Evolutionary conservation across 2,329 filamentous ascomycete species (phyloP).

Genomic region (Corniculantispora saksenae): DNA sequence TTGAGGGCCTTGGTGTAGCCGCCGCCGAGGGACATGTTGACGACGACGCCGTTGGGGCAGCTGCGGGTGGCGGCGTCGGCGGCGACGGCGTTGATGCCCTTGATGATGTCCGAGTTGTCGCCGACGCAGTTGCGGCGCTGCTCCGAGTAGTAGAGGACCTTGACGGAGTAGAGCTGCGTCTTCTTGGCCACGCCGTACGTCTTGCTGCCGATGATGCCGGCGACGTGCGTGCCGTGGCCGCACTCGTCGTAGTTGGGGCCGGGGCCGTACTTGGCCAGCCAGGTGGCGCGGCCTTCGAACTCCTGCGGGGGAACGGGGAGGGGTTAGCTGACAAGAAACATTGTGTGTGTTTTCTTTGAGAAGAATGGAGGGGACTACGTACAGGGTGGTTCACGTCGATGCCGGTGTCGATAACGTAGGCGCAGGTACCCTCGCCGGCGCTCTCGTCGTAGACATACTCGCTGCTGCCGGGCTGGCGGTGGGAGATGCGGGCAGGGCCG

Average conservation of each 20-base stretch:
- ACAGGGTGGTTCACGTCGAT: slow-evolving; percentile 33
- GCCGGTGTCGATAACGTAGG: slow-evolving; percentile 45
- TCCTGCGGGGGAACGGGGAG: slow-evolving; percentile 31
- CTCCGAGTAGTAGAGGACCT: slow-evolving; percentile 44
- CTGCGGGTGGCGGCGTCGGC: slow-evolving; percentile 36
- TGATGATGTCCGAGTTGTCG: slow-evolving; percentile 39
- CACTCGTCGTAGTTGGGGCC: slow-evolving; percentile 48
- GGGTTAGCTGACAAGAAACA: no score
- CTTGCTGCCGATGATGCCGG: slow-evolving; percentile 55
- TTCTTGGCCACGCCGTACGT: slow-evolving; percentile 60
- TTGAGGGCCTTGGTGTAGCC: slow-evolving; percentile 74
- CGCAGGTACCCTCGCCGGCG: slow-evolving; percentile 37
- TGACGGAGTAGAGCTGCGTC: slow-evolving; percentile 51
- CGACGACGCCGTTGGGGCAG: slow-evolving; percentile 44
- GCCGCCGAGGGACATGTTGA: slow-evolving; percentile 55
- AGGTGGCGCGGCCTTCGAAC: slow-evolving; percentile 49
- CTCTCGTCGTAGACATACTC: slow-evolving; percentile 35
- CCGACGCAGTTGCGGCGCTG: slow-evolving; percentile 24
- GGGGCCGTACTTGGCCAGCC: slow-evolving; percentile 46
- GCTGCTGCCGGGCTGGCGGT: slow-evolving; percentile 23
- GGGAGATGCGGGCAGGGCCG: slow-evolving; percentile 37
- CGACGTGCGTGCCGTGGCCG: slow-evolving; percentile 59
- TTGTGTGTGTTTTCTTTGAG: no score
- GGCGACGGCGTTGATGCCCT: slow-evolving; percentile 51
- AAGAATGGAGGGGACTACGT: slow-evolving; percentile 21